Conservation (phyloP, 306 rosid genomes). For the Fragaria ananassa region DNA sequence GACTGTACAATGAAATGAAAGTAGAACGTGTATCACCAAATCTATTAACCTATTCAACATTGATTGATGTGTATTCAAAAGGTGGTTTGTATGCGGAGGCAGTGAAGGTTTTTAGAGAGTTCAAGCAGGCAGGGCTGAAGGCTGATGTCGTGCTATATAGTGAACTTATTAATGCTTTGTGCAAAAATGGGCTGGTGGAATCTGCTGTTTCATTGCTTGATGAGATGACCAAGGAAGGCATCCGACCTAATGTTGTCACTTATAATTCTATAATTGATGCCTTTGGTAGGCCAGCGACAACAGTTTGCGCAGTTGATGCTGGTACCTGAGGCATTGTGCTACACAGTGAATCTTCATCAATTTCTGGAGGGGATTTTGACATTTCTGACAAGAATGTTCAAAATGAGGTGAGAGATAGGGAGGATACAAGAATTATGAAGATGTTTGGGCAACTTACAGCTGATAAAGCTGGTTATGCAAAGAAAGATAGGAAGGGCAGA, state of each 20-base stretch:
- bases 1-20: slow-evolving; percentile 60
- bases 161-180: slow-evolving; percentile 68
- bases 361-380: slow-evolving; percentile 7
- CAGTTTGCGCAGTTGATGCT: slow-evolving; percentile 32
- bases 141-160: slow-evolving; percentile 88
- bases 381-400: slow-evolving; percentile 16
- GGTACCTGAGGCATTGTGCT: slow-evolving; percentile 23
- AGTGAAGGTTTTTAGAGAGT: slow-evolving; percentile 61
- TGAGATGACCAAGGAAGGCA: slow-evolving; percentile 80
- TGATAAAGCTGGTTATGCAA: slow-evolving; percentile 48
- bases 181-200: slow-evolving; percentile 74
- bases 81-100: slow-evolving; percentile 74
- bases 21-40: slow-evolving; percentile 48
- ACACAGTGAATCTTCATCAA: slow-evolving; percentile 23
- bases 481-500: slow-evolving; percentile 39
- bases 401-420: slow-evolving; percentile 20
- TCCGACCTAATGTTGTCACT: slow-evolving; percentile 81
- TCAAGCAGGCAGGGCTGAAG: slow-evolving; percentile 61
- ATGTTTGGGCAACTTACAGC: slow-evolving; percentile 56
- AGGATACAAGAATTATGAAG: slow-evolving; percentile 30
- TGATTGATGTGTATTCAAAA: slow-evolving; percentile 76
- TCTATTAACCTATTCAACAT: slow-evolving; percentile 74
- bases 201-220: slow-evolving; percentile 78
- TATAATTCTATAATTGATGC: slow-evolving; percentile 85
- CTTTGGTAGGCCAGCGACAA: slow-evolving; percentile 45